Percentiles rank a stretch among this genome's conserved stretches.
Conservation (phyloP, 176 grass and related monocot genomes). For the Canna indica region DNA sequence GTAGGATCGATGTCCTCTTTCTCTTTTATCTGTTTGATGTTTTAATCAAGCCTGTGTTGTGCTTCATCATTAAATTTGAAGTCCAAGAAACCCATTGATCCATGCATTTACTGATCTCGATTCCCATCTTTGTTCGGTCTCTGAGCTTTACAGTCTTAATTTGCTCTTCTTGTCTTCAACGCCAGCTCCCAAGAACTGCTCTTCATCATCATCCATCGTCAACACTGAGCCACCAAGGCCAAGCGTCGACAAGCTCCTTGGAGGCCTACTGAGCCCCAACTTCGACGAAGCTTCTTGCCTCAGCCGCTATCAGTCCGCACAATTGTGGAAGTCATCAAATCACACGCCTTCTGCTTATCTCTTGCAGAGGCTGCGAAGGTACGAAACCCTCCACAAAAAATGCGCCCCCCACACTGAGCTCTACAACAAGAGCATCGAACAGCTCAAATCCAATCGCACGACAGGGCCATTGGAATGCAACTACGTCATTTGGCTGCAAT, state of each 20-base stretch:
- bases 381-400: constrained; percentile 14
- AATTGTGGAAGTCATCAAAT: not conserved
- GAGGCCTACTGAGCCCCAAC: not conserved
- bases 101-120: too few species aligned
- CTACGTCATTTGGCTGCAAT: constrained; percentile 4
- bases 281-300: constrained; percentile 3
- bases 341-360: constrained; percentile 1
- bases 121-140: too few species aligned
- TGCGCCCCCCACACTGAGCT: constrained; percentile 3
- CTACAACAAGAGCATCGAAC: not conserved
- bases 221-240: not conserved
- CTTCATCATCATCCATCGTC: not conserved
- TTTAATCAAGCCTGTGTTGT: too few species aligned
- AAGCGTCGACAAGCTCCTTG: constrained; percentile 1
- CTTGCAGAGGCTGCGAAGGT: constrained; percentile 4
- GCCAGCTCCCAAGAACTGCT: not conserved
- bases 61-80: too few species aligned
- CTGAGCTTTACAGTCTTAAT: too few species aligned
- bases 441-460: not conserved
- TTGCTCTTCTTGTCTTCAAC: too few species aligned
- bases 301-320: constrained; percentile 3
- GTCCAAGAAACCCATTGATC: too few species aligned
- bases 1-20: too few species aligned
- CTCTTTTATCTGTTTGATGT: too few species aligned
- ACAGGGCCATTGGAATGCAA: not conserved